Evolutionary conservation across 2,329 filamentous ascomycete species (phyloP), one percentile per base, ranked within the genome.

Genomic region (Aspergillus sp.): DNA sequence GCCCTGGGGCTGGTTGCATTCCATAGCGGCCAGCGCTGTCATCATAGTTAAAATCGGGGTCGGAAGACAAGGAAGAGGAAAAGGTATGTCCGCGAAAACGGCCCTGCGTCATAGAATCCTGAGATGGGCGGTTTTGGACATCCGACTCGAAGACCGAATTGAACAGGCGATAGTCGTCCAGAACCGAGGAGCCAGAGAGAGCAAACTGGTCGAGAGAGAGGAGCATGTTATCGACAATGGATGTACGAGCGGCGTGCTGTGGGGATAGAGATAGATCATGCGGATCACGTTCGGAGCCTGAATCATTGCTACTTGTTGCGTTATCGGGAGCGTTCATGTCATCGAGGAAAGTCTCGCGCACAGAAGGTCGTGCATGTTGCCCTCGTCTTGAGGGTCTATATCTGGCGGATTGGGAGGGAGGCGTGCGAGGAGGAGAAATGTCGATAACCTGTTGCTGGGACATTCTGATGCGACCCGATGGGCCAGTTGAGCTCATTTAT

Each of bases 221-320:
- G 48, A 97, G 82, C 85, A 98, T 93, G 67, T 96, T 95, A 67
- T 93, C 86, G 47, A 98, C 89, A 54, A 98, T 83, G 31, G 90
- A 96, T 61, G 95, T 88, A 54, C 91, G 83, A 33, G 87, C 88
- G 50, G 88, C 82, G 62, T 88, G 81, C 48, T 83, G 77, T 39
- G 86, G 81, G 40, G 84, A 84, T 57, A 95, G 76, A 45, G 88
- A 90, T 49, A 96, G 77, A 65, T 95, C 90, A 73, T 96, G 90
- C 12, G 67, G 66, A 47, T 70, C 67, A 8, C 58, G 63, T 39
- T 69, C 67, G 43, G 69, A 66, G n/a, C 52, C 60, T 1, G 66
- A 68, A 29, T 67, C 64, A 48, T 59, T 59, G 37, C 51, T 54
- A 40, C 59, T 61, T 35, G 59, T 58, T 39, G 58, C 51, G 42